Evolutionary conservation across 2,329 filamentous ascomycete species (phyloP).

Genomic region (Alternaria consortialis): DNA sequence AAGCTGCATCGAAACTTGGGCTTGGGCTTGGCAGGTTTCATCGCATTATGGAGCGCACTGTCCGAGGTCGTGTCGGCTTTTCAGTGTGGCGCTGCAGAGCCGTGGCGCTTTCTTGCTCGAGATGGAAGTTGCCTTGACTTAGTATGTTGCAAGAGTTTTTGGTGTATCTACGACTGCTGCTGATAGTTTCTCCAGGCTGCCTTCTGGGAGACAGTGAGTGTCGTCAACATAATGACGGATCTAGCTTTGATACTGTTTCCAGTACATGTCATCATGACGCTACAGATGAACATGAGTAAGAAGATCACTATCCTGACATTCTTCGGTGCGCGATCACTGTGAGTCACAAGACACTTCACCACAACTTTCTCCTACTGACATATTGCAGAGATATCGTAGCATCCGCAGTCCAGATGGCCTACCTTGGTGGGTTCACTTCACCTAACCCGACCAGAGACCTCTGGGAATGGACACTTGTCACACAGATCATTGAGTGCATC

Average conservation of each 20-base stretch:
- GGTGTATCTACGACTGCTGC: neutral
- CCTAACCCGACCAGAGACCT: slow-evolving; percentile 38
- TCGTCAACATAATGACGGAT: slow-evolving; percentile 48
- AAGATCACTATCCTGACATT: slow-evolving; percentile 47
- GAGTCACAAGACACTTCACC: slow-evolving; percentile 1
- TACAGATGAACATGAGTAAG: slow-evolving; percentile 48
- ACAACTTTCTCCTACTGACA: slow-evolving; percentile 1
- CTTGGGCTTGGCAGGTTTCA: slow-evolving; percentile 34
- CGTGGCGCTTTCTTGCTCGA: slow-evolving; percentile 36
- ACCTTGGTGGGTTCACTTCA: slow-evolving; percentile 38
- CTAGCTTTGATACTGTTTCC: slow-evolving; percentile 45
- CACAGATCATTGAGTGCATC: slow-evolving; percentile 47
- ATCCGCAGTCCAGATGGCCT: slow-evolving; percentile 44
- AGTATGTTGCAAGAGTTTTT: slow-evolving; percentile 24
- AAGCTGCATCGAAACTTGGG: slow-evolving; percentile 41
- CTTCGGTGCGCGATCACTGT: slow-evolving; percentile 46
- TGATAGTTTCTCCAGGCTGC: slow-evolving; percentile 26
- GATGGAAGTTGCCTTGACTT: slow-evolving; percentile 32
- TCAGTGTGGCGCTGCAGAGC: slow-evolving; percentile 41
- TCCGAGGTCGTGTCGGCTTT: slow-evolving; percentile 42
- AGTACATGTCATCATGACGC: slow-evolving; percentile 44
- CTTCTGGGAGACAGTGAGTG: slow-evolving; percentile 44
- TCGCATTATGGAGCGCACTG: slow-evolving; percentile 43
- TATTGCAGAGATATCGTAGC: slow-evolving; percentile 44
- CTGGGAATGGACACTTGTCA: slow-evolving; percentile 48